Evolutionary conservation across 2,329 filamentous ascomycete species (phyloP), one percentile per base, ranked within the genome.

Genomic region (Ophiostoma triangulosporum): DNA sequence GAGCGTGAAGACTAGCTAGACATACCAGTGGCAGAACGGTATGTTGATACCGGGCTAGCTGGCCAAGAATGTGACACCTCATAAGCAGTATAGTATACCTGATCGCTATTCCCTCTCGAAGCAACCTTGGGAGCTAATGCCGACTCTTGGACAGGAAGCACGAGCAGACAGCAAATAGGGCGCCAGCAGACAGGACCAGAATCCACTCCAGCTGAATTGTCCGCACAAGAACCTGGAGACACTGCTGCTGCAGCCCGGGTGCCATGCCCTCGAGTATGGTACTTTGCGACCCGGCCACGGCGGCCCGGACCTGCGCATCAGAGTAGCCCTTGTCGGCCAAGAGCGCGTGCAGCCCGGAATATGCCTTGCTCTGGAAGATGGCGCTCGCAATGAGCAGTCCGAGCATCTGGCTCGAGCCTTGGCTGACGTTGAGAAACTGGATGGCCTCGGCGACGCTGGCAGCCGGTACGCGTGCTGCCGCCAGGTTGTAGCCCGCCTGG

Each of bases 401-500:
- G 1, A 59, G 31, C 48, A 59, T 53, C 33, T 58, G 56, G 29
- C 54, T 58, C n/a, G 57, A 48, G n/a, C 54, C 65, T 45, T 68
- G 66, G 6, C 57, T 60, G n/a, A 63, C 54, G 29, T 62, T 66
- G 52, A 69, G 65, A 59, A 66, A 69, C 6, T 67, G 63, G 45
- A 70, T 64, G 2, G 61, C 62, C 11, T 62, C 56, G 2, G 64
- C 52, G 4, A 65, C 59, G 22, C 62, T 60, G 1, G 59, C 51
- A 5, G 62, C 57, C 3, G 56, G 45, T 14, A 68, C 65, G 15
- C 61, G 65, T 61, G 1, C 3, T 24, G 8, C 36, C 4, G 62
- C 64, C n/a, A 69, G 60, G 1, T 64, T 60, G 58, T 67, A 71
- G 11, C 60, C 61, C 0, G 65, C 62, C 54, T 69, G 64, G 9